phyloP scores from a whole-genome alignment of 176 grass and related monocot genomes.

The Melocanna baccifera region DNA sequence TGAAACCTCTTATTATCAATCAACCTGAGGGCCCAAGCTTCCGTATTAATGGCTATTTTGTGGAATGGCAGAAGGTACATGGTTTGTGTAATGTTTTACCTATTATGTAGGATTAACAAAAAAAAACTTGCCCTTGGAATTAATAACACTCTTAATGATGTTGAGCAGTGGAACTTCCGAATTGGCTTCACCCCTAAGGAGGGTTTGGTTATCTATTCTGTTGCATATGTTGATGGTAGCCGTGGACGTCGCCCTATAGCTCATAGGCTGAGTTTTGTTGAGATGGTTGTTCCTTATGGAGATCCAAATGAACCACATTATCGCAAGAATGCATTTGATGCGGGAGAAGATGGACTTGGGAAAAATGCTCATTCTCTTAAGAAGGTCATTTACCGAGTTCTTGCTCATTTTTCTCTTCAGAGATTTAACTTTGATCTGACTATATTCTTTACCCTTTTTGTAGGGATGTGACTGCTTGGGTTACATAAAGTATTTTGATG shows the following conservation, averaged over 20 bases:
- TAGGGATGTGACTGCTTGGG: conserved; percentile 98
- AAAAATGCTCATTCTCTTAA: conserved; percentile 99
- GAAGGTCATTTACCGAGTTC: conserved; percentile 46
- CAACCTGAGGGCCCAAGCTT: conserved; percentile 98
- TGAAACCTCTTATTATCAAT: conserved; percentile 84
- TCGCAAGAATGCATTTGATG: conserved; percentile 99
- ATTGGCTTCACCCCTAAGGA: conserved; percentile 99
- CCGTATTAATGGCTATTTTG: conserved; percentile 89
- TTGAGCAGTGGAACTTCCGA: conserved; percentile 93
- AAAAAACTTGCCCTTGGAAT: not conserved
- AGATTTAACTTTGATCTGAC: conserved; percentile 11
- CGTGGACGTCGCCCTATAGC: conserved; percentile 90
- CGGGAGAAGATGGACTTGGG: conserved; percentile 97
- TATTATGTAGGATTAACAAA: not conserved
- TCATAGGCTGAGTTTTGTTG: conserved; percentile 95
- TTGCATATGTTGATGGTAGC: conserved; percentile 94
- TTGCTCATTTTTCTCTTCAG: not conserved
- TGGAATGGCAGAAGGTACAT: conserved; percentile 99
- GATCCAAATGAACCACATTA: conserved; percentile 99
- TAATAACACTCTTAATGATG: conserved; percentile 2
- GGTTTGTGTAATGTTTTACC: not conserved
- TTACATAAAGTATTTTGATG: conserved; percentile 99
- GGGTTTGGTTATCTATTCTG: conserved; percentile 92
- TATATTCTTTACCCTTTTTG: conserved; percentile 25
- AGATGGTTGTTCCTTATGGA: conserved; percentile 99